Evolutionary conservation across 257 asterid genomes (phyloP), one percentile per base, ranked within the genome.

Genomic region (Gardenia jasminoides): DNA sequence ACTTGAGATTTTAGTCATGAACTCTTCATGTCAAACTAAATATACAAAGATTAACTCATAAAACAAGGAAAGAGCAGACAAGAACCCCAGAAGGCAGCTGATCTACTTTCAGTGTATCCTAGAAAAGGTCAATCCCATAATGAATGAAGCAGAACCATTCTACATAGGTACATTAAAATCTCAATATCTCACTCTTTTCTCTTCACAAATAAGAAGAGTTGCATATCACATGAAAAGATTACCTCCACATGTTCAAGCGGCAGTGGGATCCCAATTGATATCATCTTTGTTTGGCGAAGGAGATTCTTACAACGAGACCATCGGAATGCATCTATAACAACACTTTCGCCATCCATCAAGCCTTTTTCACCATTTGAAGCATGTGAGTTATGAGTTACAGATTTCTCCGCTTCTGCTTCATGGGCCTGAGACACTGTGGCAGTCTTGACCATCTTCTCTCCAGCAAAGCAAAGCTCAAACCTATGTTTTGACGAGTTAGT

Each of bases 191-290:
- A 50, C 33, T 31, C 20, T 8, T 6, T 19, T 31, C 5, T 44
- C 41, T 56, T 33, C 54, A 16, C 78, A 16, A 36, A 75, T 3
- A 58, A 36, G 36, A 58, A 7, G 17, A 61, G 28, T 39, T 39
- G 46, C 13, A 46, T 75, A 59, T 59, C 41, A 6, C 39, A 46
- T 72, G 31, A 44, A 72, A 79, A 78, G 50, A 78, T 67, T 90
- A 96, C 99, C 98, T 93, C 97, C 9, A 96, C 87, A 82, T 89
- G 88, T 74, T 93, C 97, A 84, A 78, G 87, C 76, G 98, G 91
- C 64, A 93, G 82, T 13, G 99, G 99, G 62, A 93, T 91, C 79
- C 99, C 98, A 70, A 90, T 67, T 67, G 88, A 81, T 76, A 75
- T 90, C 96, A 93, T 92, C 71, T 70, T 76, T 70, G 83, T 90